Base-by-base conservation (phyloP, 1,139 yeast species). In the Geotrichum armillariae region DNA sequence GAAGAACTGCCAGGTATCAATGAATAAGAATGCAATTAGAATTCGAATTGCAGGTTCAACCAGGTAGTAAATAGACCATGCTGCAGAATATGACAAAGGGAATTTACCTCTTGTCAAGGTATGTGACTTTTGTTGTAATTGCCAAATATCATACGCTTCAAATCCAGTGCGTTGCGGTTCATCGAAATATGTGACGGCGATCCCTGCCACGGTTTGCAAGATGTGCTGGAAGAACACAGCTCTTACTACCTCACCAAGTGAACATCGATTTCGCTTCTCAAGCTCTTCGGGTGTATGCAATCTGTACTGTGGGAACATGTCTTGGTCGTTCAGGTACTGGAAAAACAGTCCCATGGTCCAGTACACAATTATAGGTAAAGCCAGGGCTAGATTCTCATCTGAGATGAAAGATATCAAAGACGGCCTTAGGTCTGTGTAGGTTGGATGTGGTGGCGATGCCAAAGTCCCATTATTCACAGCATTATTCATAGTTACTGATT, bases 1-100 rank as follows among this genome's bases (percentile, higher is more conserved):
- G 76, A 83, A 81, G 69, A 87, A 90, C 70, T 93, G 99, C 99
- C 99, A 93, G 4, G 95, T 77, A 67, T 93, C 99, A 62, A 93
- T 79, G 56, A 93, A 73, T 47, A 80, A 66, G 62, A 89, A 83
- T 2, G 95, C 96, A 36, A 76, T 47, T 11, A 71, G 46, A 35
- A 90, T 68, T 58, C 82, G 82, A 11, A 79, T 34, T 1, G 72
- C 47, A 0, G 96, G 81, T 63, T 79, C 69, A 11, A 61, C 61
- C 36, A 49, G 49, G 47, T 56, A 54, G 58, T 66, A 40, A 82
- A 89, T 62, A 78, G 83, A 69, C 74, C 74, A 66, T 17, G 64
- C 64, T 11, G 56, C 52, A 4, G 48, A 40, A 14, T 32, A 11
- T 2, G 48, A 37, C 23, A 47, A 25, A 23, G 20, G 35, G 32